Evolutionary conservation across 495 filamentous ascomycete species (phyloP), one percentile per base, ranked within the genome.

Genomic region (Penicillium salamii): DNA sequence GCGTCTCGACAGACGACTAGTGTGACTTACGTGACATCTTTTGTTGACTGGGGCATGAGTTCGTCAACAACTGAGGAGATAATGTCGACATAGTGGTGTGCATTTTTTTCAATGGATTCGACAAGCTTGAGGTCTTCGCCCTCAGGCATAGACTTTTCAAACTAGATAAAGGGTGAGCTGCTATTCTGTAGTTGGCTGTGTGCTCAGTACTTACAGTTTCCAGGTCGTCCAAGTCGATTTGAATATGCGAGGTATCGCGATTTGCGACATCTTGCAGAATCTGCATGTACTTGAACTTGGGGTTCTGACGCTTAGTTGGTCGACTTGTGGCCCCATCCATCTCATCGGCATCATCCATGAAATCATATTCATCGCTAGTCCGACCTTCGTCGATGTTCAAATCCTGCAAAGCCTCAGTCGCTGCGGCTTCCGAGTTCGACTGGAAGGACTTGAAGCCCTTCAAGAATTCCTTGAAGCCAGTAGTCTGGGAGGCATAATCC

Each of bases 71-170:
- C 93, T 53, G 87, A 74, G 4, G 92, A 91, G 29, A 97, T 65
- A 46, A 97, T 81, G 59, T 98, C 95, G 55, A 96, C 84, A 61
- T 97, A 98, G 60, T 95, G 95, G 46, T 88, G 84, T n/a, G 93
- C 88, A 64, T 98, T 98, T 38, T 78, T 79, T 69, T 90, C 85
- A 52, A 97, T 87, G 3, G 88, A 93, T 35, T 86, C 80, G 19
- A 95, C 88, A 7, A 98, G 80, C 53, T 87, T 85, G 32, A 91
- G 66, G 18, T 73, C 63, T 42, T 67, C 54, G 3, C 84, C 84
- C 18, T 88, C 83, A 29, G 81, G 78, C 7, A 84, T 71, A 3
- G 78, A 73, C 57, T 84, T 76, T 54, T 95, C 90, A 60, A 83
- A 96, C 84, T 54, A 47, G 45, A 7, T 23, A 29, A n/a, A n/a